Base-by-base conservation (phyloP, 78 protist species). In the Emiliania huxleyi region DNA sequence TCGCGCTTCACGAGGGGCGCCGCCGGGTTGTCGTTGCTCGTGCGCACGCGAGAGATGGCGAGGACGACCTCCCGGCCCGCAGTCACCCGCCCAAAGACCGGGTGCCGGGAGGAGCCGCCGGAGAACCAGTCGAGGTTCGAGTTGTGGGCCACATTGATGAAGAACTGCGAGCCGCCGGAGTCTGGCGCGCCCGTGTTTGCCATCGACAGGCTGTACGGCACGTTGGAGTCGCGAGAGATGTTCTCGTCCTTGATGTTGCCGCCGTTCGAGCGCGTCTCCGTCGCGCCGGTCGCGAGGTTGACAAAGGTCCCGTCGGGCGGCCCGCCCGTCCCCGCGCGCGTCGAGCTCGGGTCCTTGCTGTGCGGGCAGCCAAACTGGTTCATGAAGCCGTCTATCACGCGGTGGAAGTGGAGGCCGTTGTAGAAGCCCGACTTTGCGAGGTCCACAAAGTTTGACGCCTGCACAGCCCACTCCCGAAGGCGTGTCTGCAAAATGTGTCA, bases 151-250 rank as follows among this genome's bases (percentile, higher is more conserved):
- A 15, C n/a, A 44, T 52, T 38, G 21, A 88, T 52, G 46, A 56
- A 90, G 55, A 90, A 90, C 79, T 90, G 93, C 46, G 73, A 44
- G 81, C 93, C 93, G 42, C 93, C 93, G 19, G 87, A 43, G 49
- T 90, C 43, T 29, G 44, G 44, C 85, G 37, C 40, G 40, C 93
- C 93, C 46, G 93, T 90, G 48, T 90, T 90, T 5, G 93, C 93
- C 93, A 90, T 90, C 33, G 87, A 71, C 12, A 90, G 93, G 25
- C 87, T 90, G 73, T 87, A 84, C 8, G 93, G 93, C 79, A 43
- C 93, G 84, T 90, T 90, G 23, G 87, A 71, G 37, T 22, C 8
- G 38, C 44, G 42, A 40, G 48, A 33, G 19, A 0, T 38, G 84
- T 22, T 22, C 79, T 69, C 79, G 40, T 69, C 79, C 79, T 69